These are phyloP conservation scores for Mycogone perniciosa DNA, from an alignment of 2,329 filamentous ascomycete genomes.

Conservation along the genomic window DNA sequence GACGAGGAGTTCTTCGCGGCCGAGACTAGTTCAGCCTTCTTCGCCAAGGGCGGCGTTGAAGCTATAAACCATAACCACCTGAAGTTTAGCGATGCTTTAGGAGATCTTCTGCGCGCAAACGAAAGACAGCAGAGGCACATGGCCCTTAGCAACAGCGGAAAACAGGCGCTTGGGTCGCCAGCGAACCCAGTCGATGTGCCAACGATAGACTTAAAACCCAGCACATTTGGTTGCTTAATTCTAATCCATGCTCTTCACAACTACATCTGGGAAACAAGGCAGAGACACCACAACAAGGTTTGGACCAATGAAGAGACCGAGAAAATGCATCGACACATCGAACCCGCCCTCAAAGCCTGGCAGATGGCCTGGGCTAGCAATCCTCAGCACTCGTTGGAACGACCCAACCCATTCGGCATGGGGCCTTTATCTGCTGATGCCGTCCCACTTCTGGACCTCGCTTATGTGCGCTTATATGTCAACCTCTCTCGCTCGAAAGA, in stretches of 20 bases:
- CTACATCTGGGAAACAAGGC: slow-evolving; percentile 96
- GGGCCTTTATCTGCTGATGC: slow-evolving; percentile 84
- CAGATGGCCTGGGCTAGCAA: slow-evolving; percentile 87
- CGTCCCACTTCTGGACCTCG: slow-evolving; percentile 83
- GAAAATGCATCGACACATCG: slow-evolving; percentile 91
- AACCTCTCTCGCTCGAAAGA: slow-evolving; percentile 90
- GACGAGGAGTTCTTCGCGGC: slow-evolving; percentile 88
- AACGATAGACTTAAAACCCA: slow-evolving; percentile 65
- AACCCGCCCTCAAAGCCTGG: slow-evolving; percentile 91
- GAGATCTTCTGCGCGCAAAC: slow-evolving; percentile 72
- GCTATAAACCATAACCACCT: slow-evolving; percentile 63
- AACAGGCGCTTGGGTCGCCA: background rate
- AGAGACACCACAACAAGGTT: slow-evolving; percentile 77
- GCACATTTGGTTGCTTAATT: slow-evolving; percentile 85
- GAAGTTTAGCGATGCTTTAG: slow-evolving; percentile 77
- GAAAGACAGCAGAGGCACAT: slow-evolving; percentile 51
- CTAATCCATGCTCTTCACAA: slow-evolving; percentile 94
- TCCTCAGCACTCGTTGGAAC: slow-evolving; percentile 73
- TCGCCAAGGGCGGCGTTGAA: slow-evolving; percentile 64
- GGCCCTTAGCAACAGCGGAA: slow-evolving; percentile 15
- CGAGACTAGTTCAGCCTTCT: slow-evolving; percentile 76
- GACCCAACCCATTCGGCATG: slow-evolving; percentile 75
- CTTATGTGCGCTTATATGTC: slow-evolving; percentile 87
- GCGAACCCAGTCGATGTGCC: slow-evolving; percentile 35
- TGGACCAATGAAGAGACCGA: slow-evolving; percentile 93